phyloP scores from a whole-genome alignment of 164 flowering plant genomes.

The Sedum album region DNA sequence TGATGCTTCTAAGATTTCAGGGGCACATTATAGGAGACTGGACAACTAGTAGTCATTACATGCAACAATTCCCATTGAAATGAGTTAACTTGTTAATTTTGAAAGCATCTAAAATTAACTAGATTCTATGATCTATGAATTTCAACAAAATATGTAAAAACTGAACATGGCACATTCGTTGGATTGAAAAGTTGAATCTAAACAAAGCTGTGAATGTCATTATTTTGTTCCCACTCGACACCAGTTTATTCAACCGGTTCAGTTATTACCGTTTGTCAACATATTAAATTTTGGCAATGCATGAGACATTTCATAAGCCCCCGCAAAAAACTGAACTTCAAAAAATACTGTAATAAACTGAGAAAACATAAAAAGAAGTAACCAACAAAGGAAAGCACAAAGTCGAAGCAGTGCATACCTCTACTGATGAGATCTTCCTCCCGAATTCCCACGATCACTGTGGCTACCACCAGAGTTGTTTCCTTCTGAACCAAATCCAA shows the following conservation, averaged over 20 bases:
- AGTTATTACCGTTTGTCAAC: not conserved
- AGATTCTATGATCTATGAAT: not conserved
- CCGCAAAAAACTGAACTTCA: not conserved
- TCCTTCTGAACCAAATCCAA: not conserved
- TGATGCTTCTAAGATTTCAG: too few relatives aligned
- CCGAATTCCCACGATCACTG: not conserved
- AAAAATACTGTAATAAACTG: not conserved
- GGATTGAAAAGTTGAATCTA: not conserved
- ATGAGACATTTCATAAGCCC: not conserved
- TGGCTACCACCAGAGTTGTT: not conserved
- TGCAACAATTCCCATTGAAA: not conserved
- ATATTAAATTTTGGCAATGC: too few relatives aligned
- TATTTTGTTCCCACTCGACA: not conserved
- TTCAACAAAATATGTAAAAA: not conserved
- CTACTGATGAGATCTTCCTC: not conserved
- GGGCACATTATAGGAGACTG: too few relatives aligned
- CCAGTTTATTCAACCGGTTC: not conserved
- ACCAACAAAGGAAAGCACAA: not conserved
- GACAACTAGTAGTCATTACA: not conserved
- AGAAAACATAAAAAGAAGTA: too few relatives aligned
- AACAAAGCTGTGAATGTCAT: not conserved
- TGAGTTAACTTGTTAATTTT: not conserved
- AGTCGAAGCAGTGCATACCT: not conserved
- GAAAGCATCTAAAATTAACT: not conserved
- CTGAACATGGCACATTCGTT: not conserved